Conservation (phyloP, 1,284 basidiomycete genomes). For the Tilletia caries region DNA sequence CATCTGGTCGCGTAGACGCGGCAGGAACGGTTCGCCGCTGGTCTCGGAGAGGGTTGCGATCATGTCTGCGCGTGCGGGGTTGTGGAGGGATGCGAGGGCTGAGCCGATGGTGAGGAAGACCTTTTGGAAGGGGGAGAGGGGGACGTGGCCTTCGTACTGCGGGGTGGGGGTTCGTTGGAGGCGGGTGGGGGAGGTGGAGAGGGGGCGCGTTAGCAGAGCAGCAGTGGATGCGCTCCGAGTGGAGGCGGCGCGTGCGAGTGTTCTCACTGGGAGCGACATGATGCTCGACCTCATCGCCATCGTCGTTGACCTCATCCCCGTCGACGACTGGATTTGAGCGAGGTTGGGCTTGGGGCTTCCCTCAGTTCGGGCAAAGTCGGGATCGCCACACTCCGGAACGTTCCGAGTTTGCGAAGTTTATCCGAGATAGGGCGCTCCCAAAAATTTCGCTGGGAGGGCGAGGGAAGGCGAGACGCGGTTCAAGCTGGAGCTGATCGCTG, state of each 20-base stretch:
- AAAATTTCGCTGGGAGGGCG: too few relatives aligned
- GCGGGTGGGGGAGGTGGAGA: not conserved
- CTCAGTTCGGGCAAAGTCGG: too few relatives aligned
- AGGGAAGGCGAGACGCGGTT: too few relatives aligned
- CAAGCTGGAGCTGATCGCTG: too few relatives aligned
- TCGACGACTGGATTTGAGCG: not conserved
- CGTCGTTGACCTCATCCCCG: not conserved
- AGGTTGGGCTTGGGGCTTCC: too few relatives aligned
- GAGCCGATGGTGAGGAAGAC: slow-evolving; percentile 75
- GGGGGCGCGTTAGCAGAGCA: not conserved
- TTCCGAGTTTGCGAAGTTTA: too few relatives aligned
- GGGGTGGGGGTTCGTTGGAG: not conserved
- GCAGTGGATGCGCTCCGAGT: not conserved
- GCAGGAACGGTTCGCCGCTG: slow-evolving; percentile 77
- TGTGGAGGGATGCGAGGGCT: slow-evolving; percentile 74
- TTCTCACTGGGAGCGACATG: not conserved
- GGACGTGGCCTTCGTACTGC: slow-evolving; percentile 14
- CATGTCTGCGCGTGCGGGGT: slow-evolving; percentile 85
- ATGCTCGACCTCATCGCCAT: not conserved
- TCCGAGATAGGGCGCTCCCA: too few relatives aligned
- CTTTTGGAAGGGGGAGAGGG: slow-evolving; percentile 4
- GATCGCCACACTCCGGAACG: too few relatives aligned
- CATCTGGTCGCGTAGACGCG: slow-evolving; percentile 75
- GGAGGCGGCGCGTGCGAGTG: not conserved
- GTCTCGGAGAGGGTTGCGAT: slow-evolving; percentile 87